These are phyloP conservation scores for Aspergillus quadrilineatus DNA, from an alignment of 2,329 filamentous ascomycete species.

Conservation along the genomic window DNA sequence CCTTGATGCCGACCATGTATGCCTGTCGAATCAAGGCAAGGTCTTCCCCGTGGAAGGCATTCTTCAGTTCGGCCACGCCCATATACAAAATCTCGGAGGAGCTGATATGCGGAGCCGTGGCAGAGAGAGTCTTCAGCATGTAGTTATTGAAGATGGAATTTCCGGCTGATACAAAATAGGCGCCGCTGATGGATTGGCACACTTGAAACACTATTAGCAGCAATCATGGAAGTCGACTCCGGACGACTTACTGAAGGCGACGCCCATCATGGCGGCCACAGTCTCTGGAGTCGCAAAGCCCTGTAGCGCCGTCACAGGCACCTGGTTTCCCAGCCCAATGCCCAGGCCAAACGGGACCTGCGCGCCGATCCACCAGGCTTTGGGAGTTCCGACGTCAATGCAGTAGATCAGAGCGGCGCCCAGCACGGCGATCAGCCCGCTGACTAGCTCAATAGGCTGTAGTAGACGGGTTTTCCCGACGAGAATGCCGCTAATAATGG, in stretches of 20 bases:
- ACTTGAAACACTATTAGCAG: not conserved
- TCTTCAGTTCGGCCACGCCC: not conserved
- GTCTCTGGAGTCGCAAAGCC: not conserved
- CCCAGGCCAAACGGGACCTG: slow-evolving; percentile 37
- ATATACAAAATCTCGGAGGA: not conserved
- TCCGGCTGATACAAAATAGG: not conserved
- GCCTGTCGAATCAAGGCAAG: not conserved
- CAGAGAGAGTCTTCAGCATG: not conserved
- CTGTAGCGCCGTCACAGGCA: slow-evolving; percentile 36
- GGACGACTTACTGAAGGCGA: not conserved
- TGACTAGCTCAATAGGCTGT: slow-evolving; percentile 36
- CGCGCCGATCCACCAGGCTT: slow-evolving; percentile 40
- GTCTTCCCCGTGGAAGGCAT: not conserved
- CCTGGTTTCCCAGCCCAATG: slow-evolving; percentile 37
- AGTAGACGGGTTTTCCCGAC: slow-evolving; percentile 38
- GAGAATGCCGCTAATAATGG: not conserved
- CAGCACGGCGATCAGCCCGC: slow-evolving; percentile 35
- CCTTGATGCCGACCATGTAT: not conserved
- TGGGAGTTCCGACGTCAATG: slow-evolving; percentile 32
- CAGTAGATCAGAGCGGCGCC: slow-evolving; percentile 46
- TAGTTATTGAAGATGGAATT: not conserved
- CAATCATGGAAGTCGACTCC: too few species aligned
- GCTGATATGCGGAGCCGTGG: not conserved
- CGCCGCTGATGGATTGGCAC: not conserved
- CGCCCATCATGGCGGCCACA: not conserved